Evolutionary conservation across 116 monocot genomes (phyloP), one percentile per base, ranked within the genome.

Genomic region (Zostera marina): DNA sequence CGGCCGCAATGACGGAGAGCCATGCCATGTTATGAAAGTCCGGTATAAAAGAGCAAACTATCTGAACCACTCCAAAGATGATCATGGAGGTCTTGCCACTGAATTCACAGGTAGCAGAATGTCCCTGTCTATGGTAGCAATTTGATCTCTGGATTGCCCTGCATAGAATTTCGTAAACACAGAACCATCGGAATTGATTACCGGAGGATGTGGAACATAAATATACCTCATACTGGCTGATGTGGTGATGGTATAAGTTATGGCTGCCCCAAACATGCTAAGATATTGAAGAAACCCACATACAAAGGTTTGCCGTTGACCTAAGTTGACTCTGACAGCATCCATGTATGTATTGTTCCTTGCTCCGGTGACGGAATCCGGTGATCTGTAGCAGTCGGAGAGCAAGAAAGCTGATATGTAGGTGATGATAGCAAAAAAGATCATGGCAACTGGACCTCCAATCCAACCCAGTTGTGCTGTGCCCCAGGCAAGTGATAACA

Each of bases 21-120:
- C 79, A 87, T 25, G 63, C 82, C 82, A 87, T 82, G 49, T 77
- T 72, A 25, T 82, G 82, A 25, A 87, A 79, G 48, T 79, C 82
- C 1, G 87, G 82, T 51, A 87, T 87, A 55, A 70, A 72, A 23
- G 82, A 82, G 47, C 72, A 68, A 15, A 79, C 1, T 9, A 79
- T 48, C 64, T 87, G 82, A 39, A 79, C 58, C 14, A 59, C 68
- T 24, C 87, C 87, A 74, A 87, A 87, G 54, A 82, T 17, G 43
- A 87, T 25, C 79, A 87, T 87, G 59, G 61, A 82, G 47, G 52
- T 66, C 24, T 13, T 77, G 16, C 54, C 62, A 9, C 71, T 54
- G 43, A 63, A 74, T 12, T 62, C 45, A 41, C 87, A 87, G 0
- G 66, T 52, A 54, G 87, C 79, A 39, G 54, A 24, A 52, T 67